Conservation (phyloP, 75 land plant genomes). For the Sequoia sempervirens region DNA sequence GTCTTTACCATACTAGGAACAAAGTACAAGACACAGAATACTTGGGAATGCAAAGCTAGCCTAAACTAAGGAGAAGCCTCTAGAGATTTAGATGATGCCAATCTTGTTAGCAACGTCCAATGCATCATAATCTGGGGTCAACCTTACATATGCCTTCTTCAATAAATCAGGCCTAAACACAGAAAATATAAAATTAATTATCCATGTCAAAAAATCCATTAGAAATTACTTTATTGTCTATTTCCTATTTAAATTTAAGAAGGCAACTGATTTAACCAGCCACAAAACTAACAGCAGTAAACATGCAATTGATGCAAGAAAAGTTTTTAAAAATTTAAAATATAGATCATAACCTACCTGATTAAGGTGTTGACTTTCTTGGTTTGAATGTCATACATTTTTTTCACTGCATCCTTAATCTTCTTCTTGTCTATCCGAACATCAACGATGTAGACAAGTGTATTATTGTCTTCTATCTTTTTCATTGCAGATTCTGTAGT, state of each 20-base stretch:
- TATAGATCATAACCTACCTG: constrained; percentile 20
- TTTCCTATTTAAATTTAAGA: not conserved
- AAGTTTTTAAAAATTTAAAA: not conserved
- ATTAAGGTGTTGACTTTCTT: constrained; percentile 60
- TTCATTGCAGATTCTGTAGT: constrained; percentile 80
- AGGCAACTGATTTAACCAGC: not conserved
- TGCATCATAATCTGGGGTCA: constrained; percentile 61
- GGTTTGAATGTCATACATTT: constrained; percentile 63
- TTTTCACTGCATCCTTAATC: constrained; percentile 65
- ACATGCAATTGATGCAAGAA: not conserved
- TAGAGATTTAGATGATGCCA: constrained; percentile 44
- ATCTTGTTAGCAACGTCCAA: constrained; percentile 72
- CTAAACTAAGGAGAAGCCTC: not conserved
- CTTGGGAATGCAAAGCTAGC: not conserved
- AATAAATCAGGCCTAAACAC: constrained; percentile 54
- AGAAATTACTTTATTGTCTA: not conserved
- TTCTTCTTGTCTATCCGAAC: constrained; percentile 76
- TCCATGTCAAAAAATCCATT: not conserved
- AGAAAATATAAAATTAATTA: not conserved
- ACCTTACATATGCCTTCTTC: constrained; percentile 64
- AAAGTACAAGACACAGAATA: too few relatives aligned
- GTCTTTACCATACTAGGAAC: too few relatives aligned
- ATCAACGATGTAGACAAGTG: constrained; percentile 72
- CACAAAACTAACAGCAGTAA: not conserved
- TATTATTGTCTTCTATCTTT: constrained; percentile 77